Evolutionary conservation across 257 asterid species (phyloP).

Genomic region (Verbascum thapsus): DNA sequence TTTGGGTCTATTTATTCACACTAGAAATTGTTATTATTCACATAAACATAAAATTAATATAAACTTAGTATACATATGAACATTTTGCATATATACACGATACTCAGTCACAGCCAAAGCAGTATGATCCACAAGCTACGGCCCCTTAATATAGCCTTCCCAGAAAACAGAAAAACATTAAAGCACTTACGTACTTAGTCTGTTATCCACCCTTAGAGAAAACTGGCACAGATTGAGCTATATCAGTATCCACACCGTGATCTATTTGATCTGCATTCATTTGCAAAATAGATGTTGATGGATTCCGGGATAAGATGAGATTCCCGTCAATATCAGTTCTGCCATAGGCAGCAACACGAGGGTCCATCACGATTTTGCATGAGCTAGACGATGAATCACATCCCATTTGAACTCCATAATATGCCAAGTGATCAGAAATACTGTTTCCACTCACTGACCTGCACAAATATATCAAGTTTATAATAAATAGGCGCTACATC

Average conservation of each 20-base stretch:
- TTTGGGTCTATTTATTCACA: slow-evolving; percentile 5
- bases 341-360: slow-evolving; percentile 46
- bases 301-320: slow-evolving; percentile 48
- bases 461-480: slow-evolving; percentile 26
- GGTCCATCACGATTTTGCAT: slow-evolving; percentile 74
- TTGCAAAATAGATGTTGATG: slow-evolving; percentile 44
- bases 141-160: no score
- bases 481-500: no score
- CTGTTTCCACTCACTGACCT: slow-evolving; percentile 97
- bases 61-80: slow-evolving; percentile 30
- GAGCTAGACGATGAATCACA: slow-evolving; percentile 46
- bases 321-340: slow-evolving; percentile 63
- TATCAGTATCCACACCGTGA: slow-evolving; percentile 33
- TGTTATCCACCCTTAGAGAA: slow-evolving; percentile 7
- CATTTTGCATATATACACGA: slow-evolving; percentile 25
- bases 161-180: slow-evolving; percentile 8
- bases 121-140: no score
- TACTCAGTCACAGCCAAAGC: slow-evolving; percentile 14
- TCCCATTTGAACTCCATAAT: slow-evolving; percentile 77
- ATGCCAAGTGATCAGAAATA: slow-evolving; percentile 73
- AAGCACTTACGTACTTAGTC: slow-evolving; percentile 7
- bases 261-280: slow-evolving; percentile 33
- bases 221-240: no score
- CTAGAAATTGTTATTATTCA: slow-evolving; percentile 27
- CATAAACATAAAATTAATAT: slow-evolving; percentile 27